Base-by-base conservation (phyloP, 2,329 filamentous ascomycete genomes). In the Dothistroma pini region DNA sequence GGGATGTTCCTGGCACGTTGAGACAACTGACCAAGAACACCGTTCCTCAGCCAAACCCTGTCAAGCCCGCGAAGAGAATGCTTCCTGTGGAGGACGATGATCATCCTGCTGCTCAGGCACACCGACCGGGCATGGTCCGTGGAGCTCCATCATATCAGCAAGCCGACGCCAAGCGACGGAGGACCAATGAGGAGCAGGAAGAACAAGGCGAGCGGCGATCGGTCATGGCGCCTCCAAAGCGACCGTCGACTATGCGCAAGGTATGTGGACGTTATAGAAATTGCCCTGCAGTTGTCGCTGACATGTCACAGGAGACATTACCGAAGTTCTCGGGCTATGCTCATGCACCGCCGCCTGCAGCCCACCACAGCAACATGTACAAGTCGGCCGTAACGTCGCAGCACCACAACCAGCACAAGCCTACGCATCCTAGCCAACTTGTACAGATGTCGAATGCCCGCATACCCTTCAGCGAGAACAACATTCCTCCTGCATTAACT, bases 361-460 rank as follows among this genome's bases (percentile, higher is more conserved):
- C 71, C 80, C 73, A 76, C 52, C 75, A 79, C 56, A 73, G 76
- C 5, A 75, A 72, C 63, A 76, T 89, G 59, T 88, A 88, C 80
- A 89, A 88, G 75, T 78, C 84, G 8, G 86, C 85, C 0, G 82
- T 89, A 54, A 86, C 85, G 14, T 80, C 82, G 21, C 89, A 91
- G 69, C 87, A 90, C 66, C 83, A 85, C 68, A 81, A 77, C 50
- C 80, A 83, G 66, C 84, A 89, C 41, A 69, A 71, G 48, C 69
- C 67, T n/a, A 64, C 63, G 32, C 87, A 92, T 69, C 89, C 89
- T 1, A 80, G 92, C 71, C 91, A 95, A 68, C 92, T 93, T 85
- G 85, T 89, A n/a, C 90, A 93, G 72, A 87, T 93, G 62, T 90
- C 91, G 8, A 96, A 89, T 76, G 90, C 86, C n/a, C 87, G 89